Evolutionary conservation across 2,329 filamentous ascomycete species (phyloP).

Genomic region (Macrophomina tecta): DNA sequence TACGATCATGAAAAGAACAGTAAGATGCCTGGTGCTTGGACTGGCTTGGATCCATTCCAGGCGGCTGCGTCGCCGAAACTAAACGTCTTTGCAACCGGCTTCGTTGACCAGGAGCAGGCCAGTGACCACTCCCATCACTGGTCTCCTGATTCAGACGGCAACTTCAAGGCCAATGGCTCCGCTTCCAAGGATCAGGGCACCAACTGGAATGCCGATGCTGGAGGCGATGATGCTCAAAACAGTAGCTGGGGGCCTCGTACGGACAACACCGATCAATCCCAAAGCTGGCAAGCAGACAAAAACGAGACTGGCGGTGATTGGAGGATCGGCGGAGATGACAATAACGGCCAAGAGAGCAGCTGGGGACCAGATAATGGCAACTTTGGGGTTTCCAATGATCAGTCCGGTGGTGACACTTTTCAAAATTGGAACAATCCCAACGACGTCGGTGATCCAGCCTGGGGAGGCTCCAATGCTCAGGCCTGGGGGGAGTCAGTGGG

Average conservation of each 20-base stretch:
- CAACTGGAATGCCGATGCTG: background rate
- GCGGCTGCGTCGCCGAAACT: background rate
- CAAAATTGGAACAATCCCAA: background rate
- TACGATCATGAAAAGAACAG: background rate
- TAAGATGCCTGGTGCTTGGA: slow-evolving; percentile 14
- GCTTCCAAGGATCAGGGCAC: background rate
- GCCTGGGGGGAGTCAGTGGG: background rate
- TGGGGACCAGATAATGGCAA: background rate
- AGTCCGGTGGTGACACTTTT: background rate
- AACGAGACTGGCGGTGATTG: background rate
- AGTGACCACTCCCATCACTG: background rate
- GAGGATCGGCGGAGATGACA: background rate
- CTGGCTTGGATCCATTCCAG: background rate
- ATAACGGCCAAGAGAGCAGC: background rate
- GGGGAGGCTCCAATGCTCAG: background rate
- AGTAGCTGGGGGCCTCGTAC: background rate
- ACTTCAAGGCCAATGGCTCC: background rate
- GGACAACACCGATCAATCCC: background rate
- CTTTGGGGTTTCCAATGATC: background rate
- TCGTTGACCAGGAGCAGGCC: background rate
- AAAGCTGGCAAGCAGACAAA: background rate
- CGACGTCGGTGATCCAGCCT: background rate
- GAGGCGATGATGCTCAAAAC: background rate
- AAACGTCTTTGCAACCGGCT: background rate
- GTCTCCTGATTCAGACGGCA: background rate